Conservation (phyloP, 768 basidiomycete genomes). For the Phanerochaete sordida region DNA sequence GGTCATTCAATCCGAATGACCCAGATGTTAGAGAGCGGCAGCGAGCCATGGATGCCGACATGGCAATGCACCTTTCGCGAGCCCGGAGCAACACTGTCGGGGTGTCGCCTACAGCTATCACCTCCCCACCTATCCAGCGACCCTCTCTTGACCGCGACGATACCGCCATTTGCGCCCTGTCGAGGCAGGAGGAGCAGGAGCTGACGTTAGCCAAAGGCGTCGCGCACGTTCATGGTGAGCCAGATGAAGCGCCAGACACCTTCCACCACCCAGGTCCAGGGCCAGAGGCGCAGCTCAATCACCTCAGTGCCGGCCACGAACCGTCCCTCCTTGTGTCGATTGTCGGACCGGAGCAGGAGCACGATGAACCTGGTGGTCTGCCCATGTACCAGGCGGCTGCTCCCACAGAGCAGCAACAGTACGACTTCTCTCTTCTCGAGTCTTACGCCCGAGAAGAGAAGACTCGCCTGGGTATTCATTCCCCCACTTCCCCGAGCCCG, state of each 20-base stretch:
- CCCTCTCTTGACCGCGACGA: conserved; percentile 25
- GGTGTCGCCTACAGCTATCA: conserved; percentile 30
- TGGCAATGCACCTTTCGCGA: conserved; percentile 77
- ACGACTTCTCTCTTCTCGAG: conserved; percentile 78
- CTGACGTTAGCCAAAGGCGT: conserved; percentile 37
- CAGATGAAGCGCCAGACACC: conserved; percentile 11
- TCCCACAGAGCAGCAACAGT: conserved; percentile 41
- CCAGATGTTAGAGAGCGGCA: conserved; percentile 82
- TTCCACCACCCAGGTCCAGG: conserved; percentile 30
- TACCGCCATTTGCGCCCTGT: conserved; percentile 38
- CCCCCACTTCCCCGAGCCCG: conserved; percentile 28
- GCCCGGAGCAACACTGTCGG: conserved; percentile 62
- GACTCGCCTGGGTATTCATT: conserved; percentile 52
- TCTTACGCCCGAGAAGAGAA: conserved; percentile 73
- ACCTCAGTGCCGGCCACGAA: conserved; percentile 39
- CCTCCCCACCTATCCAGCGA: conserved; percentile 28
- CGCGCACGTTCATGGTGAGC: conserved; percentile 2
- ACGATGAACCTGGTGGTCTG: conserved; percentile 40
- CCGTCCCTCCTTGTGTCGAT: conserved; percentile 41
- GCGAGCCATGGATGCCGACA: conserved; percentile 90
- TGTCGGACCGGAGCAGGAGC: conserved; percentile 24
- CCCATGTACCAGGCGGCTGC: conserved; percentile 68
- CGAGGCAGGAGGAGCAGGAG: conserved; percentile 47
- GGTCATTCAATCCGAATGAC: conserved; percentile 67
- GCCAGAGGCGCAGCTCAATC: conserved; percentile 35